phyloP scores from a whole-genome alignment of 805 yeast species.

The Yarrowia sp. region DNA sequence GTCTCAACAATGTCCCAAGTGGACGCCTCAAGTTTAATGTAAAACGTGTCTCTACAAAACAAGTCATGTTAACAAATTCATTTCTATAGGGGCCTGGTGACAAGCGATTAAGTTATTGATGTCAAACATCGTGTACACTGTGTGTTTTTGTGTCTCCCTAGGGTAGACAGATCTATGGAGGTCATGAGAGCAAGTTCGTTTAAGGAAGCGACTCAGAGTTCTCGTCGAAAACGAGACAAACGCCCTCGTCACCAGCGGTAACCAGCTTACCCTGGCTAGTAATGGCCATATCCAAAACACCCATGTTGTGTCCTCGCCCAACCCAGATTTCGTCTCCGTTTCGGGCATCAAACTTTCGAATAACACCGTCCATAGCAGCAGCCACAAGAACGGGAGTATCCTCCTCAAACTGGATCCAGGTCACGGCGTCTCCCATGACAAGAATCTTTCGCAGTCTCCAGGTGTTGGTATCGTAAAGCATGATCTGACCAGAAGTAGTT shows the following conservation, averaged over 20 bases:
- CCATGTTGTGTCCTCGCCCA: constrained; percentile 92
- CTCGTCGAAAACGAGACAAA: constrained; percentile 64
- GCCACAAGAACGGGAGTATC: constrained; percentile 54
- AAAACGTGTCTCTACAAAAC: too few relatives aligned
- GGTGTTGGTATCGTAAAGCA: constrained; percentile 74
- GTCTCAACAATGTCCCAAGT: too few relatives aligned
- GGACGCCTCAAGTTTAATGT: too few relatives aligned
- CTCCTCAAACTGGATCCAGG: constrained; percentile 66
- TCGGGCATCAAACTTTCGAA: constrained; percentile 86
- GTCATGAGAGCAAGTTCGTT: too few relatives aligned
- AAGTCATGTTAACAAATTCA: not conserved
- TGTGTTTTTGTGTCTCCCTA: not conserved
- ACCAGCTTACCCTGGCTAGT: constrained; percentile 67
- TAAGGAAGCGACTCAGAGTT: not conserved
- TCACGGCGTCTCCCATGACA: constrained; percentile 75
- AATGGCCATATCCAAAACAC: constrained; percentile 79
- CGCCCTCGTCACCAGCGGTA: constrained; percentile 98
- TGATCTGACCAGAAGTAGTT: constrained; percentile 81
- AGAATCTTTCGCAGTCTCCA: constrained; percentile 82
- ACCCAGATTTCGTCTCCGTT: constrained; percentile 74
- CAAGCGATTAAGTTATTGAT: not conserved
- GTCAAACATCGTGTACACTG: not conserved
- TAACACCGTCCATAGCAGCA: constrained; percentile 78
- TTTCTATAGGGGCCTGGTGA: not conserved
- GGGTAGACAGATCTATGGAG: too few relatives aligned